Evolutionary conservation across 2,329 filamentous ascomycete genomes (phyloP), one percentile per base, ranked within the genome.

Genomic region (Hymenoscyphus albidus): DNA sequence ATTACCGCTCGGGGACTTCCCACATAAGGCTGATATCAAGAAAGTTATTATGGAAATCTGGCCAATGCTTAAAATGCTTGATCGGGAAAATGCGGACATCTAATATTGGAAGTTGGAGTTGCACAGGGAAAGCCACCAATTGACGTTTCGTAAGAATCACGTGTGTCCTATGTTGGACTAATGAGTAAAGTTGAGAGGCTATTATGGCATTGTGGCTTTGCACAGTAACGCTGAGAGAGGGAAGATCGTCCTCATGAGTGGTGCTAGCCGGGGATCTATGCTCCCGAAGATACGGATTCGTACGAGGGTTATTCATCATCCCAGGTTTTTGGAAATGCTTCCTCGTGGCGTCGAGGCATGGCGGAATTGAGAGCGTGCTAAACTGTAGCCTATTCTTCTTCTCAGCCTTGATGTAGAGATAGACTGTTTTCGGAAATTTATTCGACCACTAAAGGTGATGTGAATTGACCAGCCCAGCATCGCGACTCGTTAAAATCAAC

Each of bases 351-450:
- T 51, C 5, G 3, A 22, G 16, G 18, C 44, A 22, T 10, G 18
- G 18, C 22, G 31, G 10, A 16, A 59, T 38, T 35, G 60, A 16
- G n/a, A 48, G 48, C 16, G 63, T 51, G 16, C 62, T 18, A 16
- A 12, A 31, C 35, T 18, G 56, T 63, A 22, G 44, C 32, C 27
- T 48, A 56, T 70, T 38, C 31, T 60, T 35, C 27, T 62, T 51
- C 44, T 51, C 44, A 51, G 44, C 18, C 44, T n/a, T 51, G 44
- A 51, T 51, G 7, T 51, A 51, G 44, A 51, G 12, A 51, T 51
- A 27, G 44, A 27, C 44, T 51, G 18, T 44, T 44, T 27, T 27
- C 44, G n/a, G 44, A 13, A 1, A 22, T 27, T 51, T 51, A n/a
- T 7, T n/a, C 5, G 14, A 22, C 44, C 44, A 51, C n/a, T 18